Percentiles rank a stretch among this genome's conserved stretches.
These are phyloP conservation scores for Nannochloropsis oceanica DNA, from an alignment of 108 stramenopile species.

Conservation along the genomic window DNA sequence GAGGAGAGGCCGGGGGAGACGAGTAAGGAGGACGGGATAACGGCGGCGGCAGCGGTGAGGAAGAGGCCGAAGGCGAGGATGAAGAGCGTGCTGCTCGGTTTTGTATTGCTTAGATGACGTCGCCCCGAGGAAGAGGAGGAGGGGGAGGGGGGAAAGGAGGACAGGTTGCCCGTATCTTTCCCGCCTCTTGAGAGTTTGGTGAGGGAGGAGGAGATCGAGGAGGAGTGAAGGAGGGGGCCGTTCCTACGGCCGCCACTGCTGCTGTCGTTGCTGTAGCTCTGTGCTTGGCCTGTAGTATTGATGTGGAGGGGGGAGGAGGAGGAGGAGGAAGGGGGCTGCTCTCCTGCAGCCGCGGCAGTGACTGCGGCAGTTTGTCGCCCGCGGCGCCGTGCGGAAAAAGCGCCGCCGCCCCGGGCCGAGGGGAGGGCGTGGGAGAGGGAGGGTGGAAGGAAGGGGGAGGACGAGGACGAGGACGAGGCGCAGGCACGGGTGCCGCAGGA, in stretches of 20 bases:
- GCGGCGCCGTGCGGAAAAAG: background rate
- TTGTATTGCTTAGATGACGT: background rate
- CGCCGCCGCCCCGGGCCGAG: background rate
- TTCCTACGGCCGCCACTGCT: background rate
- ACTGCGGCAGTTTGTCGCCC: background rate
- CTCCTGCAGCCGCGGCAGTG: too few species aligned
- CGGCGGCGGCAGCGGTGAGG: background rate
- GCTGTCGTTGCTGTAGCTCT: too few species aligned
- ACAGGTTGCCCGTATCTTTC: background rate
- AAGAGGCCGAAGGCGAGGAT: background rate
- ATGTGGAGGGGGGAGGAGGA: background rate
- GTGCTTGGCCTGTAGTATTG: background rate
- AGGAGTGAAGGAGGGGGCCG: background rate
- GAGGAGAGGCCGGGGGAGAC: background rate
- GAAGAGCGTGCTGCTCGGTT: background rate
- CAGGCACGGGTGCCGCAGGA: background rate
- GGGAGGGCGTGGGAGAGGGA: background rate
- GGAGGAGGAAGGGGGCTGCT: background rate
- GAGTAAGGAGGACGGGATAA: background rate
- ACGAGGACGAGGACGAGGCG: background rate
- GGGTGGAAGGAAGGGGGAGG: background rate
- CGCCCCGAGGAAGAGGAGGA: background rate
- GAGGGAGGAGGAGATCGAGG: background rate
- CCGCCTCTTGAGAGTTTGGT: background rate
- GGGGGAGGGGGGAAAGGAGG: background rate